Evolutionary conservation across 495 filamentous ascomycete genomes (phyloP).

Genomic region (Ascobolus immersus): DNA sequence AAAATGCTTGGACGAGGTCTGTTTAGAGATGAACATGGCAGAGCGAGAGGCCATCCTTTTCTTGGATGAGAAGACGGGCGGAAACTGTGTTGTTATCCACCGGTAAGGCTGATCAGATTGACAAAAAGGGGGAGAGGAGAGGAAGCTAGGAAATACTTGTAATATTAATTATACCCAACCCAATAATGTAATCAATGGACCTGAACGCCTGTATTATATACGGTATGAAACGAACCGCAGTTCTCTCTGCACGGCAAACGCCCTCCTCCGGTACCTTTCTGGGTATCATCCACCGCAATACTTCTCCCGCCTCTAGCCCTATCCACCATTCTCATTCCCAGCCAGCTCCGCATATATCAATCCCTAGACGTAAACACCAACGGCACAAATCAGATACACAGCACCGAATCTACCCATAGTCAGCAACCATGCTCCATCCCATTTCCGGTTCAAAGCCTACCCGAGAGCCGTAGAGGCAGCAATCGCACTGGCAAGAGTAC

Average conservation of each 20-base stretch:
- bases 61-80: conserved; percentile 52
- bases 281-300: too few species aligned
- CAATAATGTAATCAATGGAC: conserved; percentile 2
- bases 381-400: conserved; percentile 93
- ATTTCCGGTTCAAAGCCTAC: conserved; percentile 41
- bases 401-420: conserved; percentile 51
- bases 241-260: too few species aligned
- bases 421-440: conserved; percentile 1
- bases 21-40: too few species aligned
- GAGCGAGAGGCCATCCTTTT: too few species aligned
- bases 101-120: conserved; percentile 1
- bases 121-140: not conserved
- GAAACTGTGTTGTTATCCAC: conserved; percentile 14
- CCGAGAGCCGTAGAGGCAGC: conserved; percentile 60
- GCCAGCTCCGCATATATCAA: conserved; percentile 21
- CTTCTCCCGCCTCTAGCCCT: too few species aligned
- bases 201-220: too few species aligned
- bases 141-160: not conserved
- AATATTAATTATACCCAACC: conserved; percentile 5
- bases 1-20: too few species aligned
- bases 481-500: conserved; percentile 50
- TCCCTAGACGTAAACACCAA: conserved; percentile 85
- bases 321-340: conserved; percentile 11
- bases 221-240: too few species aligned
- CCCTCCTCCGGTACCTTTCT: too few species aligned